Evolutionary conservation across 2,329 filamentous ascomycete species (phyloP).

Genomic region (Fusarium lyarnte): DNA sequence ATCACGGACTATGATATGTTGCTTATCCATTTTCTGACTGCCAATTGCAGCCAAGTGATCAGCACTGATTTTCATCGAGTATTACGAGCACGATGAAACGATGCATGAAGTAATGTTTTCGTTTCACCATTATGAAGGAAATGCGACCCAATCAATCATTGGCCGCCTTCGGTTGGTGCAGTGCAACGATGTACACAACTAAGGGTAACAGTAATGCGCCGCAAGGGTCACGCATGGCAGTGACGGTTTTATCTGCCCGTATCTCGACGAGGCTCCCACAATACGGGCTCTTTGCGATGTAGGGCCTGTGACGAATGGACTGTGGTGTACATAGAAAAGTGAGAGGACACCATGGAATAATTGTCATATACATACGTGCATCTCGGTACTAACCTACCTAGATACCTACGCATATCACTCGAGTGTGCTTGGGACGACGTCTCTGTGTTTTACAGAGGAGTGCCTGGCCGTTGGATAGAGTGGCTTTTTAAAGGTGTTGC

Average conservation of each 20-base stretch:
- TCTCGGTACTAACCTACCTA: neutral
- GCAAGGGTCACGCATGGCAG: conserved; percentile 14
- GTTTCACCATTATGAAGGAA: neutral
- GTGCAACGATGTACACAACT: conserved; percentile 1
- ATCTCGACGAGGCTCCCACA: neutral
- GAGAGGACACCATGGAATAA: neutral
- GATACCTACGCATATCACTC: neutral
- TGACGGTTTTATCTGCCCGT: neutral
- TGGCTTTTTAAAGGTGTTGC: neutral
- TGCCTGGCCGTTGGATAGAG: neutral
- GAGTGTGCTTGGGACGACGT: neutral
- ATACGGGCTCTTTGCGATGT: neutral
- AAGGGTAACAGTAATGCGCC: conserved; percentile 4
- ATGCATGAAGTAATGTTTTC: neutral
- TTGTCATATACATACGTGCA: neutral
- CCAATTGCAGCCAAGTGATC: neutral
- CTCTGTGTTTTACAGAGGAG: neutral
- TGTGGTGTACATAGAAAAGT: neutral
- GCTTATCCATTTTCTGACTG: neutral
- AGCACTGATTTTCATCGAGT: neutral
- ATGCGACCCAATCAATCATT: neutral
- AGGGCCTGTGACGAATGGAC: neutral
- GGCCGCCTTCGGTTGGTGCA: neutral
- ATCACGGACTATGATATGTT: conserved; percentile 34
- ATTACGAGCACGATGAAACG: neutral